A percentile compares a stretch with the other conserved stretches of the same genome.
These are phyloP conservation scores for Malassezia dermatis DNA, from an alignment of 1,284 basidiomycete genomes.

Conservation along the genomic window DNA sequence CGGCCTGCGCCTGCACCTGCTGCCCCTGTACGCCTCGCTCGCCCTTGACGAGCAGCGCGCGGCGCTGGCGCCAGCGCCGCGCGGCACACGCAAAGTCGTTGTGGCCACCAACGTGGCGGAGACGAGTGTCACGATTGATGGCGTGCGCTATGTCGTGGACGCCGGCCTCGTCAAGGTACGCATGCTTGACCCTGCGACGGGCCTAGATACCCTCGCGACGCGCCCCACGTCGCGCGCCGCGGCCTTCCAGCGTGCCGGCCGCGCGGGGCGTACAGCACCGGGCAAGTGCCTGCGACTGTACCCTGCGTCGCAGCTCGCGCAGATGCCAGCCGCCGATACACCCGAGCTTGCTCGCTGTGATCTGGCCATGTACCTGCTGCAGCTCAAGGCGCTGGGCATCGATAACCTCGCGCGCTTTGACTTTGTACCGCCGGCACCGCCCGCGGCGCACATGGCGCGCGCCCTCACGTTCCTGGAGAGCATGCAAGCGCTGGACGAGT, in stretches of 20 bases:
- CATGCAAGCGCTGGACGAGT: slow-evolving; percentile 52
- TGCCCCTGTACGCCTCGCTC: slow-evolving; percentile 80
- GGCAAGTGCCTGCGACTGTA: slow-evolving; percentile 93
- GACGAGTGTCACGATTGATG: slow-evolving; percentile 90
- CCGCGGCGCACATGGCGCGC: slow-evolving; percentile 69
- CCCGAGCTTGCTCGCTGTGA: slow-evolving; percentile 85
- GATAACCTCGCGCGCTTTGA: slow-evolving; percentile 81
- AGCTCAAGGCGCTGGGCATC: slow-evolving; percentile 76
- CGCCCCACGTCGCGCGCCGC: slow-evolving; percentile 48
- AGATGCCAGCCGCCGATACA: slow-evolving; percentile 60
- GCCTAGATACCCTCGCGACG: slow-evolving; percentile 45
- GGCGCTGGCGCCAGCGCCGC: slow-evolving; percentile 67
- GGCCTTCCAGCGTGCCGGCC: slow-evolving; percentile 48
- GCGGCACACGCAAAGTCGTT: slow-evolving; percentile 74
- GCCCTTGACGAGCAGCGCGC: slow-evolving; percentile 71
- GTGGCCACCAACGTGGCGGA: slow-evolving; percentile 94
- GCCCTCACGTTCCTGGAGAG: slow-evolving; percentile 60
- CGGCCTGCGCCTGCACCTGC: slow-evolving; percentile 50
- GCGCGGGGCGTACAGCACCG: slow-evolving; percentile 54
- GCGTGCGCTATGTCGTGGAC: slow-evolving; percentile 88
- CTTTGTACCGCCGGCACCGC: slow-evolving; percentile 71
- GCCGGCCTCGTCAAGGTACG: slow-evolving; percentile 83
- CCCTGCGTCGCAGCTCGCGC: slow-evolving; percentile 57
- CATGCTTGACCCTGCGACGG: slow-evolving; percentile 33
- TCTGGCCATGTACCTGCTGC: slow-evolving; percentile 73